phyloP scores from a whole-genome alignment of 2,329 filamentous ascomycete genomes.

The Cadophora luteo-olivacea region DNA sequence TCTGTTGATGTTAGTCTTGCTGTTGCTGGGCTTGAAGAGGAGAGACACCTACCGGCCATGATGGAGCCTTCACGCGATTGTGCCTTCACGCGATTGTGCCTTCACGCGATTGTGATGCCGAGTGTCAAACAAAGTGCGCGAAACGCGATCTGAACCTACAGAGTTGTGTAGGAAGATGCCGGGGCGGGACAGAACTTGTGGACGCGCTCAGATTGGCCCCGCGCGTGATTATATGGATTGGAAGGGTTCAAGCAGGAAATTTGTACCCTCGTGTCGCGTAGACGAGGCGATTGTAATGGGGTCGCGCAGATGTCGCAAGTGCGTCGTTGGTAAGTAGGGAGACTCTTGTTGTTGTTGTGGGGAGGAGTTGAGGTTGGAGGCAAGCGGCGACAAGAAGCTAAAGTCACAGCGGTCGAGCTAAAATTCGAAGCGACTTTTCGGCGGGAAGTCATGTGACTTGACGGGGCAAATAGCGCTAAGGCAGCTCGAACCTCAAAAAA shows the following conservation, averaged over 20 bases:
- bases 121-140: too few species aligned
- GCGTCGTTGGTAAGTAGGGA: slow-evolving; percentile 22
- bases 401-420: slow-evolving; percentile 7
- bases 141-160: slow-evolving; percentile 44
- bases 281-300: slow-evolving; percentile 7
- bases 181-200: slow-evolving; percentile 25
- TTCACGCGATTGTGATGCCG: slow-evolving; percentile 34
- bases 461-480: background rate
- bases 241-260: background rate
- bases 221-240: slow-evolving; percentile 21
- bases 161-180: slow-evolving; percentile 32
- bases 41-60: slow-evolving; percentile 66
- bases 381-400: slow-evolving; percentile 22
- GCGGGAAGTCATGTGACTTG: slow-evolving; percentile 25
- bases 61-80: slow-evolving; percentile 31
- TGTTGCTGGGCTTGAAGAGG: background rate
- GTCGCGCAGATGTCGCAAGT: background rate
- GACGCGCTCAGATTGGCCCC: slow-evolving; percentile 24
- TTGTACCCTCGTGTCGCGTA: slow-evolving; percentile 19
- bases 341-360: slow-evolving; percentile 14
- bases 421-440: slow-evolving; percentile 15
- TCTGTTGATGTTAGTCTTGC: slow-evolving; percentile 52
- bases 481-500: slow-evolving; percentile 23
- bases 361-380: slow-evolving; percentile 20
- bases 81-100: slow-evolving; percentile 43